Base-by-base conservation (phyloP, 768 basidiomycete species). In the Suillus tomentosus region DNA sequence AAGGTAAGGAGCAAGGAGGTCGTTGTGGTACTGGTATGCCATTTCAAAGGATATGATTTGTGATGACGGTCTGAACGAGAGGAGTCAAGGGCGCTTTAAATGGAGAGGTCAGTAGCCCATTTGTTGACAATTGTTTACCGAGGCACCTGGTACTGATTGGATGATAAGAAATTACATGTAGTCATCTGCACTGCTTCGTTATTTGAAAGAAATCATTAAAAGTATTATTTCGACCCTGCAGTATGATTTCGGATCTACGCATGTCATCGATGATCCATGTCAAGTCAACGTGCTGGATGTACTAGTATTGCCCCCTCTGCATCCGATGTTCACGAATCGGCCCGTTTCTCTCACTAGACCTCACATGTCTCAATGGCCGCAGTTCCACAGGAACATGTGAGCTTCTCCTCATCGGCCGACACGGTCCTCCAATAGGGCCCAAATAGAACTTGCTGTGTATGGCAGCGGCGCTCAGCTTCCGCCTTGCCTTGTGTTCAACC, bases 1-100 rank as follows among this genome's bases (percentile, higher is more conserved):
- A 72, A 97, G 91, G 82, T 84, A 98, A 74, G 91, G 94, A 36
- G 90, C 87, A 74, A 97, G 90, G 68, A 98, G 88, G 70, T 94
- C 92, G 79, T 90, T 91, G 76, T 76, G 85, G 80, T 92, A 92
- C 17, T 68, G 67, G 72, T 79, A 70, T 64, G 80, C 70, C 72
- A 80, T 71, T 62, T 62, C 58, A 47, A 47, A 51, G 55, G 39
- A 31, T 55, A 54, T 27, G 15, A 60, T 39, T 5, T 48, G 50
- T 61, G 65, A 24, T 53, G 31, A 19, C 31, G 5, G 31, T 31
- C 31, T 73, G 10, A 42, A 17, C 36, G 66, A 67, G 60, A 73
- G 55, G 45, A 64, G 34, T 59, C 58, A 17, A 51, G 34, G n/a
- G 19, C 15, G 5, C 43, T n/a, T 60, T 77, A 74, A 74, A 77